phyloP scores from a whole-genome alignment of 2,329 filamentous ascomycete genomes.

The Colletotrichum agaves region DNA sequence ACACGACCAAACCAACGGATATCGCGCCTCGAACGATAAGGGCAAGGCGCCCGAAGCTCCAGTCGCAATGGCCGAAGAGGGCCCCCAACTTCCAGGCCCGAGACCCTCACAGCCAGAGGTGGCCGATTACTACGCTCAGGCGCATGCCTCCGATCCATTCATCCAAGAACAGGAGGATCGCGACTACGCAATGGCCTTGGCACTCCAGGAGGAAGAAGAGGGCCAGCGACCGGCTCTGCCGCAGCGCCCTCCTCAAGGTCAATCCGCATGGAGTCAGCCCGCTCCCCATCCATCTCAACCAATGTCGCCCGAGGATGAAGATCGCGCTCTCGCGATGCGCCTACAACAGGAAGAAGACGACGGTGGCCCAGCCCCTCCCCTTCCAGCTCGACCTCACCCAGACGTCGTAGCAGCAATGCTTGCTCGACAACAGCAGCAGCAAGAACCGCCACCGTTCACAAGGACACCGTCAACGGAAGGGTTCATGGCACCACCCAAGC shows the following conservation, averaged over 20 bases:
- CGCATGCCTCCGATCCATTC: conserved; percentile 7
- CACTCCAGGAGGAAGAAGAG: conserved; percentile 33
- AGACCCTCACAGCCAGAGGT: conserved; percentile 16
- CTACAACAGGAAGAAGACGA: conserved; percentile 27
- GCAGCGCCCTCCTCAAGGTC: conserved; percentile 8
- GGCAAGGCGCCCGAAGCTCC: background rate
- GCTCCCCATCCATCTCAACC: conserved; percentile 9
- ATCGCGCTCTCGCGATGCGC: conserved; percentile 24
- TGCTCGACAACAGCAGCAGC: conserved; percentile 2
- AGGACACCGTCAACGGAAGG: conserved; percentile 29
- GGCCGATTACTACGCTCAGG: conserved; percentile 30
- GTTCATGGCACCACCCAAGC: conserved; percentile 24
- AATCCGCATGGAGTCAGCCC: conserved; percentile 1
- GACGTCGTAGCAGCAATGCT: conserved; percentile 29
- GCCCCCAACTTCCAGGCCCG: background rate
- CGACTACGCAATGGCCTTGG: conserved; percentile 31
- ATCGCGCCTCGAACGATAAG: background rate
- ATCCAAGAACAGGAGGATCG: conserved; percentile 33
- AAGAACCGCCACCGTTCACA: conserved; percentile 21
- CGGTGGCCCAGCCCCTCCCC: conserved; percentile 17
- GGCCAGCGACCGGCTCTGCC: conserved; percentile 14
- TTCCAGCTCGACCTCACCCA: conserved; percentile 24
- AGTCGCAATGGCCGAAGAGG: background rate
- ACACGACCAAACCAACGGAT: background rate
- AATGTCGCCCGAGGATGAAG: conserved; percentile 21